These are phyloP conservation scores for Clarireedia hainanense DNA, from an alignment of 2,329 filamentous ascomycete genomes.

Conservation along the genomic window DNA sequence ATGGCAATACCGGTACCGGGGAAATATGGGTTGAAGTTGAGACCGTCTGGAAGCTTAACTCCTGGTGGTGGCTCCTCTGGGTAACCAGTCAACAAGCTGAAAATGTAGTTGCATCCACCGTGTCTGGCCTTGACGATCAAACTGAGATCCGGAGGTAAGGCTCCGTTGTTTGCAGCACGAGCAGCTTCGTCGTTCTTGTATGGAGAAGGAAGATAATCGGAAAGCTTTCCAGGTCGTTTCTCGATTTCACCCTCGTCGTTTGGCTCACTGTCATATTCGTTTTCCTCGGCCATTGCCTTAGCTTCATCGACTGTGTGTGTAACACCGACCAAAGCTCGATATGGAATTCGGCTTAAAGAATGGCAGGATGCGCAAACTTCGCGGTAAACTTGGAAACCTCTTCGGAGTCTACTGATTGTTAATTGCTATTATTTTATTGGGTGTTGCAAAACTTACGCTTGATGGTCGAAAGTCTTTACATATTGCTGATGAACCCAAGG, in stretches of 20 bases:
- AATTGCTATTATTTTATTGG: neutral
- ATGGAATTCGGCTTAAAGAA: conserved; percentile 89
- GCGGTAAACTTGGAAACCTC: conserved; percentile 98
- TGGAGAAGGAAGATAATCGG: conserved; percentile 87
- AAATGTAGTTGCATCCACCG: conserved; percentile 98
- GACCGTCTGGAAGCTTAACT: conserved; percentile 72
- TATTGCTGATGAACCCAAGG: conserved; percentile 93
- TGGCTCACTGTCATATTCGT: conserved; percentile 97
- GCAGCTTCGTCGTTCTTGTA: conserved; percentile 99
- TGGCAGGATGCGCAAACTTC: conserved; percentile 98
- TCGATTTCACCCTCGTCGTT: conserved; percentile 97
- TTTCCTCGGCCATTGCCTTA: conserved; percentile 94
- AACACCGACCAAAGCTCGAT: conserved; percentile 82
- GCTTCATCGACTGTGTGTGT: conserved; percentile 96
- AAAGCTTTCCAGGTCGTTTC: conserved; percentile 97
- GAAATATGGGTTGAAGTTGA: conserved; percentile 99
- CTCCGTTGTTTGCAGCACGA: conserved; percentile 96
- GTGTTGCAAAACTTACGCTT: conserved; percentile 61
- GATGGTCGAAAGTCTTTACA: conserved; percentile 94
- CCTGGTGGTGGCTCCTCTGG: conserved; percentile 93
- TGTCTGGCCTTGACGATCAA: conserved; percentile 97
- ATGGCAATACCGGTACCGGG: conserved; percentile 98
- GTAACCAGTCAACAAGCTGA: conserved; percentile 92
- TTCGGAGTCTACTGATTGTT: conserved; percentile 64
- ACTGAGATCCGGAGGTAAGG: conserved; percentile 92